These are phyloP conservation scores for Chalaropsis ovoidea DNA, from an alignment of 2,329 filamentous ascomycete genomes.

Conservation along the genomic window DNA sequence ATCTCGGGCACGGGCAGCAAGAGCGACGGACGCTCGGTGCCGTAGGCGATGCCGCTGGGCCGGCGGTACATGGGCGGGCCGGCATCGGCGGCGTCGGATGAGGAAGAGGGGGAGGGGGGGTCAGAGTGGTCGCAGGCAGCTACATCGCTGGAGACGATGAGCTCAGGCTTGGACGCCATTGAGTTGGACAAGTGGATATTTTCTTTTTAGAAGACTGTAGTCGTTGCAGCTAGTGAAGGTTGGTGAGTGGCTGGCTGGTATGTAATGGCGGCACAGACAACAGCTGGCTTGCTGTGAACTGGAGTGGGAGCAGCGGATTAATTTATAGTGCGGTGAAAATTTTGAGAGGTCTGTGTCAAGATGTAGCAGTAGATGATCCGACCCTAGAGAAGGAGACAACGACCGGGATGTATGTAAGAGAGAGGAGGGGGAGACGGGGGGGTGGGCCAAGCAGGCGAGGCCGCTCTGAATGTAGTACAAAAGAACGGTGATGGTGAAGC, in stretches of 20 bases:
- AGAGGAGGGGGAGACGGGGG: neutral
- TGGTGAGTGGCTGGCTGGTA: neutral
- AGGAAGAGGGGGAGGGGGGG: conserved; percentile 24
- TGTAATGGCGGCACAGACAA: neutral
- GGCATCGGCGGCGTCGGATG: conserved; percentile 31
- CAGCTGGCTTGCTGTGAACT: too few relatives aligned
- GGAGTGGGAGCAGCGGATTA: neutral
- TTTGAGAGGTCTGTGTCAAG: conserved; percentile 13
- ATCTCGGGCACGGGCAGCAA: conserved; percentile 53
- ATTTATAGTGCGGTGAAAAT: conserved; percentile 10
- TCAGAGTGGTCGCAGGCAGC: conserved; percentile 27
- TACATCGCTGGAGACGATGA: conserved; percentile 38
- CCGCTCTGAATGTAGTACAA: neutral
- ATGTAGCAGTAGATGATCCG: neutral
- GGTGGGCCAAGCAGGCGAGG: neutral
- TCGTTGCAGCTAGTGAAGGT: neutral
- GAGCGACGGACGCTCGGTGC: conserved; percentile 50
- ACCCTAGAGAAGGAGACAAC: conserved; percentile 7
- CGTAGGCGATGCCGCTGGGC: conserved; percentile 65
- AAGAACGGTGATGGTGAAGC: neutral
- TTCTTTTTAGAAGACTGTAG: neutral
- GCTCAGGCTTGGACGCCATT: conserved; percentile 23
- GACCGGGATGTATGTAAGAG: conserved; percentile 1
- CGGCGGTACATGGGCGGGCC: conserved; percentile 57
- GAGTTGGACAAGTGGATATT: conserved; percentile 9